Conservation (phyloP, 768 basidiomycete species). For the Tulasnella sp. region DNA sequence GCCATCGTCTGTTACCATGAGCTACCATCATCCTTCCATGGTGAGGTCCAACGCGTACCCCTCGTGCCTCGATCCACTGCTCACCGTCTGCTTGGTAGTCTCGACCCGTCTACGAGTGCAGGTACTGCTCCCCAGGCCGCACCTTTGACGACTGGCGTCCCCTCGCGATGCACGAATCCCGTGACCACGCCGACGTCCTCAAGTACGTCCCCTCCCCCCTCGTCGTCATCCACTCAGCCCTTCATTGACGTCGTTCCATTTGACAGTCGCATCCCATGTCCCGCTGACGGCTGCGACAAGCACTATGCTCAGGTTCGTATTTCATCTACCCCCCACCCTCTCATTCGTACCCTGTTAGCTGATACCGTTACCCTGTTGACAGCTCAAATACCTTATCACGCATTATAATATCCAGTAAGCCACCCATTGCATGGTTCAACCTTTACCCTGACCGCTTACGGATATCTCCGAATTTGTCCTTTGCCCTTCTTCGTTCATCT, state of each 20-base stretch:
- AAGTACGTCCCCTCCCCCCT: not conserved
- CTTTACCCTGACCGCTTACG: not conserved
- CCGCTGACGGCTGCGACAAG: slow-evolving; percentile 26
- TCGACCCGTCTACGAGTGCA: not conserved
- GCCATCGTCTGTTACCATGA: not conserved
- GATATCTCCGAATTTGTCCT: not conserved
- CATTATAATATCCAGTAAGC: slow-evolving; percentile 23
- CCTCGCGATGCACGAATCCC: slow-evolving; percentile 1
- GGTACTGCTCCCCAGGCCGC: not conserved
- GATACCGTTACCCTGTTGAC: not conserved
- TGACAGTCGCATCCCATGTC: slow-evolving; percentile 21
- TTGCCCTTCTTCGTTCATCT: not conserved
- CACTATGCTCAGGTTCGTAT: slow-evolving; percentile 12
- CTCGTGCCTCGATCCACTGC: not conserved
- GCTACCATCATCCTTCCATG: not conserved
- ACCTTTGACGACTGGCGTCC: slow-evolving; percentile 4
- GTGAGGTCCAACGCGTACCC: not conserved
- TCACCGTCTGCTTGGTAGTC: not conserved
- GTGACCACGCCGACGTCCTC: slow-evolving; percentile 10
- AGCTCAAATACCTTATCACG: slow-evolving; percentile 25
- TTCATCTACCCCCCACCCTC: not conserved
- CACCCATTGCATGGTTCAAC: not conserved
- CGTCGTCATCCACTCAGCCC: not conserved
- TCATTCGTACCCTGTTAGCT: not conserved
- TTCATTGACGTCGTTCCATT: not conserved